Conservation (phyloP, 2,329 filamentous ascomycete genomes). For the Lasiodiplodia hormozganensis region DNA sequence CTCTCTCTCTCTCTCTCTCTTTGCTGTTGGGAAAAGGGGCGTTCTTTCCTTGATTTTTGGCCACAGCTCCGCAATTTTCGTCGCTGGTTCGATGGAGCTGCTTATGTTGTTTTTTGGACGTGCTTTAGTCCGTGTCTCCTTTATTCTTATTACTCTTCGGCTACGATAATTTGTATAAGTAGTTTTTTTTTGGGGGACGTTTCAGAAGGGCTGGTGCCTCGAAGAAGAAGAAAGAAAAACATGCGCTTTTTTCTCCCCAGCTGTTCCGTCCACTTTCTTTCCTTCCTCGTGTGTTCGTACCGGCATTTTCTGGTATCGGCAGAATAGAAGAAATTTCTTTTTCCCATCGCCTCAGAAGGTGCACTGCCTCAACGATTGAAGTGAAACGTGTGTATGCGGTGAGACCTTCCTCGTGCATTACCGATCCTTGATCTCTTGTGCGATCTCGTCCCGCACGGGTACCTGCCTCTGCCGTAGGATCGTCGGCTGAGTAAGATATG, state of each 20-base stretch:
- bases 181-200: neutral
- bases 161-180: neutral
- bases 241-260: neutral
- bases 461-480: no score
- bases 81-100: slow-evolving; percentile 1
- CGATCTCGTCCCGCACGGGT: no score
- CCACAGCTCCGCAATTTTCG: neutral
- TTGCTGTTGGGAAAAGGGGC: neutral
- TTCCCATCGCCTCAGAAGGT: no score
- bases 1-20: no score
- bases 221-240: neutral
- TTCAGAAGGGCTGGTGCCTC: neutral
- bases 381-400: no score
- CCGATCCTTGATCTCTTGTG: no score
- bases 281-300: neutral
- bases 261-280: neutral
- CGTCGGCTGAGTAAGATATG: no score
- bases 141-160: neutral
- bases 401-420: no score
- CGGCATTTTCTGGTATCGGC: neutral
- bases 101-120: neutral
- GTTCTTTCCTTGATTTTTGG: neutral
- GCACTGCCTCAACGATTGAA: no score
- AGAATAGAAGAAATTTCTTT: neutral
- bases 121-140: neutral